phyloP scores from a whole-genome alignment of 805 yeast genomes.

The Candida xiaguanensis region DNA sequence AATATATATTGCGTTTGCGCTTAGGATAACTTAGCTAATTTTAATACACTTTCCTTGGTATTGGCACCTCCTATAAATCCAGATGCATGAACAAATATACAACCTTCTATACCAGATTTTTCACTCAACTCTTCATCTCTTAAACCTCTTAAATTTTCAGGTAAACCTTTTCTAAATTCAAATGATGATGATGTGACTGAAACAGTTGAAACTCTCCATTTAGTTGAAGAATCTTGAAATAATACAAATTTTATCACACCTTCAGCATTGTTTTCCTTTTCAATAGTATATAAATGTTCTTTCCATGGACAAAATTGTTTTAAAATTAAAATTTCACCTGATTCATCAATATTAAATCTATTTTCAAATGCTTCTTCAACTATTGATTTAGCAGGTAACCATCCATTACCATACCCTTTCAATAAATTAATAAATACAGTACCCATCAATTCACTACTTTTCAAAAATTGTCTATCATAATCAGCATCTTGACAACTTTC shows the following conservation, averaged over 20 bases:
- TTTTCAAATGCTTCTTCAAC: conserved; percentile 66
- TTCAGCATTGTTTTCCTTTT: conserved; percentile 52
- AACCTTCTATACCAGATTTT: conserved; percentile 76
- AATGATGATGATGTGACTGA: conserved; percentile 77
- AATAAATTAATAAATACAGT: conserved; percentile 65
- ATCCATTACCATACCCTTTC: conserved; percentile 70
- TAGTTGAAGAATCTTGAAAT: conserved; percentile 66
- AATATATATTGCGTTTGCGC: not conserved
- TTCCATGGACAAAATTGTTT: conserved; percentile 92
- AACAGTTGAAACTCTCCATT: conserved; percentile 90
- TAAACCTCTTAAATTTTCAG: conserved; percentile 92
- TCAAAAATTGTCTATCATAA: conserved; percentile 60
- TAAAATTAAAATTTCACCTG: conserved; percentile 73
- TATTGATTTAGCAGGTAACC: conserved; percentile 84
- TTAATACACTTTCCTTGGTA: conserved; percentile 71
- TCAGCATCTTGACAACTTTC: conserved; percentile 60
- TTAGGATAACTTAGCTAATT: conserved; percentile 54
- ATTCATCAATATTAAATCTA: conserved; percentile 58
- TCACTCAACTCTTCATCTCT: conserved; percentile 80
- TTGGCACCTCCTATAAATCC: conserved; percentile 96
- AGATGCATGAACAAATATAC: conserved; percentile 91
- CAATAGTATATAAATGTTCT: conserved; percentile 78
- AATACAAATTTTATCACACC: conserved; percentile 70
- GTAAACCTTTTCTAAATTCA: conserved; percentile 81
- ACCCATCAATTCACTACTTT: conserved; percentile 84